Evolutionary conservation across 352 stramenopile genomes (phyloP).

Genomic region (Aphanomyces invadans): DNA sequence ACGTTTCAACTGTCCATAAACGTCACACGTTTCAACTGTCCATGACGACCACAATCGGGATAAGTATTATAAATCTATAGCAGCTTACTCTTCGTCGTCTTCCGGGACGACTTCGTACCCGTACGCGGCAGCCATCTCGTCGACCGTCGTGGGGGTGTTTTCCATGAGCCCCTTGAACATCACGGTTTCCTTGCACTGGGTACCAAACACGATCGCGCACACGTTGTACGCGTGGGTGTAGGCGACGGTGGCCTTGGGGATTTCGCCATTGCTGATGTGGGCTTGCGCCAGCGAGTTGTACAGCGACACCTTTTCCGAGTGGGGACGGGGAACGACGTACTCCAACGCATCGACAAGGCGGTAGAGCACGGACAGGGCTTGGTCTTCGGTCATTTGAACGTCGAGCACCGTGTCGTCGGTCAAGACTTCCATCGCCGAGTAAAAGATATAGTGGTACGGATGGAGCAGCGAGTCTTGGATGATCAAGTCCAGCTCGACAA

Average conservation of each 20-base stretch:
- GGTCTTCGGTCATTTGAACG: conserved; percentile 28
- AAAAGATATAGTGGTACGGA: conserved; percentile 61
- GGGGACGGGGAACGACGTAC: conserved; percentile 46
- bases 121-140: conserved; percentile 13
- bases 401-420: conserved; percentile 20
- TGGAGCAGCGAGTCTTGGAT: conserved; percentile 44
- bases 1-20: no score
- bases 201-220: conserved; percentile 46
- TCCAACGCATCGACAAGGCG: conserved; percentile 65
- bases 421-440: conserved; percentile 66
- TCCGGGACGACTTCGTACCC: not conserved
- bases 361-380: conserved; percentile 41
- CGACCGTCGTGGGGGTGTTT: conserved; percentile 10
- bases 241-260: conserved; percentile 39
- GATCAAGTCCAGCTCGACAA: conserved; percentile 47
- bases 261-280: conserved; percentile 50
- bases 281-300: conserved; percentile 78
- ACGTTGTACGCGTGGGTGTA: conserved; percentile 51
- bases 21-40: no score
- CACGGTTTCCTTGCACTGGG: conserved; percentile 46
- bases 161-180: conserved; percentile 42
- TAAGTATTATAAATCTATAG: no score
- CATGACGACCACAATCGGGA: no score
- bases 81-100: conserved; percentile 22
- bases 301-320: conserved; percentile 78